Base-by-base conservation (phyloP, 2,329 filamentous ascomycete genomes). In the Fusarium annulatum region DNA sequence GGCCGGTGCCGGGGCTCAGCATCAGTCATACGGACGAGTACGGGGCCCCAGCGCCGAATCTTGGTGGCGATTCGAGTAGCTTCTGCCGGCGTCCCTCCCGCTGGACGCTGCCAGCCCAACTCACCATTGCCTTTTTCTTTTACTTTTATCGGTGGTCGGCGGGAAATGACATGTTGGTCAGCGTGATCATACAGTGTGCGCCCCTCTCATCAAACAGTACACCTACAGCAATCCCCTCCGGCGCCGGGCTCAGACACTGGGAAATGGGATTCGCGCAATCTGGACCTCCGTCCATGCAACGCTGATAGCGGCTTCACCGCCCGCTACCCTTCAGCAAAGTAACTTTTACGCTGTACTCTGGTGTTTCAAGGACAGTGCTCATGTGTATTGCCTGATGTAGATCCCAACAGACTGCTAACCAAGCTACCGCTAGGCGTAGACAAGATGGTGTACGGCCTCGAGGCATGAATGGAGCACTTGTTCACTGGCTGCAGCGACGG, bases 131-230 rank as follows among this genome's bases (percentile, higher is more conserved):
- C 45, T 64, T 56, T 55, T 33, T 33, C 26, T 41, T 12, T 48
- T 33, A 33, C 23, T 45, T 42, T 33, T 59, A 51, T 51, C 46
- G 66, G 58, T 73, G 69, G 73, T 70, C 64, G 67, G 64, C 60
- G 69, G 75, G 76, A 77, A 77, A 77, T 77, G 73, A 76, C 68
- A 71, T 72, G 63, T 70, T 77, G 61, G 68, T 67, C 78, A 76
- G 67, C 76, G 76, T 78, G 76, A 77, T 63, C 75, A 69, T 61
- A 75, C 76, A 43, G 76, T 78, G 45, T 55, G 69, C 58, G 38
- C 65, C 67, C 33, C 53, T 55, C 12, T 4, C 6, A 0, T 10
- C 15, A 34, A 45, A 76, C 76, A 39, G 76, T 74, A 49, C 30
- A 7, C n/a, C 56, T 41, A 41, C 36, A 45, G 49, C 45, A 51